These are phyloP conservation scores for Antitrichia curtipendula DNA, from an alignment of 225 moss, liverwort and hornwort species.

Conservation along the genomic window DNA sequence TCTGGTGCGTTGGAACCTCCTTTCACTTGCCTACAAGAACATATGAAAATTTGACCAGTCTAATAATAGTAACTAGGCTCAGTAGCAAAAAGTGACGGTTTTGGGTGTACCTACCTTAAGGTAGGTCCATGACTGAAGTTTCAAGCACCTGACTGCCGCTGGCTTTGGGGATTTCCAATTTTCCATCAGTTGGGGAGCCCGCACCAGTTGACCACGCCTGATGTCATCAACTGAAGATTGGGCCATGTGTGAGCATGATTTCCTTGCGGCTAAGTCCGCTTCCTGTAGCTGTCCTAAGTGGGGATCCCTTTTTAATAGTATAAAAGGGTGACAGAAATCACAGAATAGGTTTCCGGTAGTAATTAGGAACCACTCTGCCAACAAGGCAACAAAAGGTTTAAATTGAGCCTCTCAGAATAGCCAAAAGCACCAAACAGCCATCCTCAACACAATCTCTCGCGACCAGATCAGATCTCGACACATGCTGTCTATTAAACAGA, in stretches of 20 bases:
- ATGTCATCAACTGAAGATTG: background rate
- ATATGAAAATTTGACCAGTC: no score
- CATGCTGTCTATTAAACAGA: background rate
- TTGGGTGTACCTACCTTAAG: no score
- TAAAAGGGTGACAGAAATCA: no score
- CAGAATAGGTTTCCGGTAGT: background rate
- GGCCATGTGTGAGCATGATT: background rate
- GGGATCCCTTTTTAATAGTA: background rate
- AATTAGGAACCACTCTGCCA: background rate
- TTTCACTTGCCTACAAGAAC: no score
- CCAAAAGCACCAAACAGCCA: background rate
- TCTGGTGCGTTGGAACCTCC: no score
- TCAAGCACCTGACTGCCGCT: no score
- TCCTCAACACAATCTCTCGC: background rate
- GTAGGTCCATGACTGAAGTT: no score
- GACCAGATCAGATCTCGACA: background rate
- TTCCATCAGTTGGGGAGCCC: no score
- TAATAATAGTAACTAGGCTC: no score
- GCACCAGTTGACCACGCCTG: background rate
- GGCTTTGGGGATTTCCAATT: no score
- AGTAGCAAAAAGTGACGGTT: no score
- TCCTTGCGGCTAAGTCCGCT: background rate
- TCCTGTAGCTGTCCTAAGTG: background rate
- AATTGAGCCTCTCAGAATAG: background rate
- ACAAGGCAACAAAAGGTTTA: background rate